Percentiles rank a stretch among this genome's conserved stretches.
These are phyloP conservation scores for Neurospora hispaniola DNA, from an alignment of 495 filamentous ascomycete species.

Conservation along the genomic window DNA sequence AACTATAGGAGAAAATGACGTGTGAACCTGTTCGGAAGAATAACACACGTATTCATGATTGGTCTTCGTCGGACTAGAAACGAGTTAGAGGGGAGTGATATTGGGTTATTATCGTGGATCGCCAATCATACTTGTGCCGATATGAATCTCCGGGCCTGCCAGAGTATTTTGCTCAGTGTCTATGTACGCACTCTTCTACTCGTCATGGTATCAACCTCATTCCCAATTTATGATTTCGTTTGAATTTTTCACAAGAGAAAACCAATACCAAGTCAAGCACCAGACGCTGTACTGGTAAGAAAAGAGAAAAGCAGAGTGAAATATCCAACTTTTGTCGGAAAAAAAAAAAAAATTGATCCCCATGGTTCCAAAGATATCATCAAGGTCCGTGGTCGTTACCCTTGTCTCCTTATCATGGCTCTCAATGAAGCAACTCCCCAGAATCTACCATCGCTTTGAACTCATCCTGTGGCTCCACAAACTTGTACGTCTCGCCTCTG, in stretches of 20 bases:
- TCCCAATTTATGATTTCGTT: neutral
- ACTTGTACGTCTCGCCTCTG: constrained; percentile 27
- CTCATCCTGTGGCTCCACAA: constrained; percentile 29
- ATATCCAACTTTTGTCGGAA: neutral
- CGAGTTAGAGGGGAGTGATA: no score
- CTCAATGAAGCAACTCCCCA: constrained; percentile 28
- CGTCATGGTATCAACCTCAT: neutral
- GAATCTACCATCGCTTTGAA: constrained; percentile 33
- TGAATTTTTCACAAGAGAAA: neutral
- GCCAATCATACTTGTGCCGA: neutral
- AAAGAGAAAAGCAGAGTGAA: neutral
- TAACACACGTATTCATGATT: neutral
- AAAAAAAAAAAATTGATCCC: neutral
- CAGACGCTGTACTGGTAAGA: neutral
- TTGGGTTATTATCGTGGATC: no score
- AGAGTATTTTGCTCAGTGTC: neutral
- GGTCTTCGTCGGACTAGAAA: no score
- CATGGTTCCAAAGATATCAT: neutral
- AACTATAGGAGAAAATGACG: neutral
- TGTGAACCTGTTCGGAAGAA: neutral
- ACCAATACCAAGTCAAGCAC: neutral
- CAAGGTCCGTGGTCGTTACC: neutral
- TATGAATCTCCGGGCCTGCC: neutral
- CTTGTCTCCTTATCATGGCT: neutral
- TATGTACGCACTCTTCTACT: neutral